A percentile compares a stretch with the other conserved stretches of the same genome.
These are phyloP conservation scores for Keithomyces neogunnii DNA, from an alignment of 2,329 filamentous ascomycete genomes.

Conservation along the genomic window DNA sequence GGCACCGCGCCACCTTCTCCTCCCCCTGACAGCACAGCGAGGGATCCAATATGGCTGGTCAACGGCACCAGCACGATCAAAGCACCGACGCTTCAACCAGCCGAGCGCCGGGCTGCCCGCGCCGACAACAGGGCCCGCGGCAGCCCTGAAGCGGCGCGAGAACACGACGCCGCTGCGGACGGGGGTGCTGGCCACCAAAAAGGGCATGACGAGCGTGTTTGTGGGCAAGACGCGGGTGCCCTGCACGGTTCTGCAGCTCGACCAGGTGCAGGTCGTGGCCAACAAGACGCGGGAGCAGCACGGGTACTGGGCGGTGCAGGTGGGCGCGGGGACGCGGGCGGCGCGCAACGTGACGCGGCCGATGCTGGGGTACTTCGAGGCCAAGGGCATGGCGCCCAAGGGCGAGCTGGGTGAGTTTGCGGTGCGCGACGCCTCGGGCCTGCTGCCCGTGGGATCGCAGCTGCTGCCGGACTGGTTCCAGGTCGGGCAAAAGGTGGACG, in stretches of 20 bases:
- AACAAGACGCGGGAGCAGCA: conserved; percentile 74
- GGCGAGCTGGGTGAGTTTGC: conserved; percentile 77
- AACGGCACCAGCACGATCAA: conserved; percentile 42
- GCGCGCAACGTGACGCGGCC: conserved; percentile 72
- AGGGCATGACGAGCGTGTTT: conserved; percentile 92
- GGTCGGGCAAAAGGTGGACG: conserved; percentile 84
- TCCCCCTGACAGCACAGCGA: conserved; percentile 36
- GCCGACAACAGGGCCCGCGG: conserved; percentile 49
- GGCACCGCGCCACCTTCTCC: conserved; percentile 32
- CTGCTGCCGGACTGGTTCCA: conserved; percentile 87
- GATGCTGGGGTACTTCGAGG: conserved; percentile 80
- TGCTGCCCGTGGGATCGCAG: conserved; percentile 66
- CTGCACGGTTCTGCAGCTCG: conserved; percentile 89
- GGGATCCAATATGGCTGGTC: conserved; percentile 54
- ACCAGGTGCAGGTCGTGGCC: conserved; percentile 81
- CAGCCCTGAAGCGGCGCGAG: conserved; percentile 50
- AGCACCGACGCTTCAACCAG: conserved; percentile 55
- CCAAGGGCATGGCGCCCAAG: conserved; percentile 76
- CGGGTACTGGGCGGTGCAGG: conserved; percentile 90
- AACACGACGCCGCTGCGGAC: conserved; percentile 59
- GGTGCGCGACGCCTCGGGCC: conserved; percentile 63
- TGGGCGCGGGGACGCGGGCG: conserved; percentile 70
- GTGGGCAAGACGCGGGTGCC: conserved; percentile 68
- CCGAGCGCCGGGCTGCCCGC: conserved; percentile 44
- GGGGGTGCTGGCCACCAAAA: conserved; percentile 80